phyloP scores from a whole-genome alignment of 2,329 filamentous ascomycete species.

The Neoascochyta sp. region DNA sequence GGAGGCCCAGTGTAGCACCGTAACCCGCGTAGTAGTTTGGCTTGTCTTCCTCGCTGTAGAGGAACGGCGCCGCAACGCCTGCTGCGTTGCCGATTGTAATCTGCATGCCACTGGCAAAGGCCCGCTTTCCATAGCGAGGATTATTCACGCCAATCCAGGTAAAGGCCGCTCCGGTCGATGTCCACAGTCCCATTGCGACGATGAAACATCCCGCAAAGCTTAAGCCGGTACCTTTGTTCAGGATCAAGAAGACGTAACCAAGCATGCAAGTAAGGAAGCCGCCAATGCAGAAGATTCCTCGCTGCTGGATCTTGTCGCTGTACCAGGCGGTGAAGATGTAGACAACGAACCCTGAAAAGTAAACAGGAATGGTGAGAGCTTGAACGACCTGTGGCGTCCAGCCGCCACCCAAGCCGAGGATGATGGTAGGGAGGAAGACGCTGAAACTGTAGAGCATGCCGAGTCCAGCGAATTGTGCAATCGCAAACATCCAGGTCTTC shows the following conservation, averaged over 20 bases:
- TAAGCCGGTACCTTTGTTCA: constrained; percentile 13
- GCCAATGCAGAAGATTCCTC: constrained; percentile 25
- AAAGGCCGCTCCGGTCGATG: constrained; percentile 22
- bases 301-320: constrained; percentile 24
- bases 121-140: constrained; percentile 30
- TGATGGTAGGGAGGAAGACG: constrained; percentile 30
- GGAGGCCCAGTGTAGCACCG: constrained; percentile 20
- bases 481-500: constrained; percentile 33
- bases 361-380: constrained; percentile 31
- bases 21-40: constrained; percentile 21
- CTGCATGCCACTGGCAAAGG: constrained; percentile 26
- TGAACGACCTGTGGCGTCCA: constrained; percentile 26
- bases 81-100: constrained; percentile 38
- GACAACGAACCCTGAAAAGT: constrained; percentile 21
- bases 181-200: constrained; percentile 27
- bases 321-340: constrained; percentile 24
- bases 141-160: constrained; percentile 30
- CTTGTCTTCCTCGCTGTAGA: constrained; percentile 13
- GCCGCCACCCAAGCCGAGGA: constrained; percentile 21
- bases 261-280: constrained; percentile 40
- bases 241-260: constrained; percentile 47
- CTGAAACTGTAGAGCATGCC: constrained; percentile 26
- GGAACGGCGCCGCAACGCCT: constrained; percentile 31
- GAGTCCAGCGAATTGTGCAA: constrained; percentile 44
- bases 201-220: constrained; percentile 28